Evolutionary conservation across 2,329 filamentous ascomycete species (phyloP).

Genomic region (Davidsoniella neocaledoniae): DNA sequence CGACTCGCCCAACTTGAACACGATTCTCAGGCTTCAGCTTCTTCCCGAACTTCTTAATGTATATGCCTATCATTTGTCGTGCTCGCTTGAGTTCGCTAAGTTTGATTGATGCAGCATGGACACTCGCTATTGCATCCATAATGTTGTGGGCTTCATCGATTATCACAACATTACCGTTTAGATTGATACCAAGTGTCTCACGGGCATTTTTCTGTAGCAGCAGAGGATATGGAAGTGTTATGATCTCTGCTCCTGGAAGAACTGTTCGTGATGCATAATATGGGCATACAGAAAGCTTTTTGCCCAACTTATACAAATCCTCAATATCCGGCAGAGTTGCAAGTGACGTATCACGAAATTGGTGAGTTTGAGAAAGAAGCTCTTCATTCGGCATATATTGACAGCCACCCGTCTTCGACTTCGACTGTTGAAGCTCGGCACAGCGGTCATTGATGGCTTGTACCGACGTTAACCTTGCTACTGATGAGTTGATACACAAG

Average conservation of each 20-base stretch:
- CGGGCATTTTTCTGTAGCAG: slow-evolving; percentile 74
- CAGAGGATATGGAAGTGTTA: slow-evolving; percentile 84
- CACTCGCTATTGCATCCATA: slow-evolving; percentile 82
- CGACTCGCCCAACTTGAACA: slow-evolving; percentile 76
- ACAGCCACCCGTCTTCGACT: slow-evolving; percentile 43
- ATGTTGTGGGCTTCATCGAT: slow-evolving; percentile 97
- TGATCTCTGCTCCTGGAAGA: slow-evolving; percentile 70
- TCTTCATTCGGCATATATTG: slow-evolving; percentile 64
- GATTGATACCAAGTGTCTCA: slow-evolving; percentile 69
- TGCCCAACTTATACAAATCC: slow-evolving; percentile 65
- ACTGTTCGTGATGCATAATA: slow-evolving; percentile 89
- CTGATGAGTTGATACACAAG: slow-evolving; percentile 74
- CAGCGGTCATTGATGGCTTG: slow-evolving; percentile 89
- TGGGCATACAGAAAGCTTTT: slow-evolving; percentile 66
- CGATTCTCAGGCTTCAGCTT: slow-evolving; percentile 80
- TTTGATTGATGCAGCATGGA: slow-evolving; percentile 64
- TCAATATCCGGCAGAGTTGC: slow-evolving; percentile 87
- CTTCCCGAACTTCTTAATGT: slow-evolving; percentile 77
- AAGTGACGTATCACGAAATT: slow-evolving; percentile 72
- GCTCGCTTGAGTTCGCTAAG: slow-evolving; percentile 57
- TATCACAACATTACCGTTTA: slow-evolving; percentile 82
- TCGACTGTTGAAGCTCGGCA: slow-evolving; percentile 63
- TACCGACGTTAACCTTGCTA: slow-evolving; percentile 50
- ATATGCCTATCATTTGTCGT: slow-evolving; percentile 59
- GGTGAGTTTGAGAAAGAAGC: slow-evolving; percentile 50